phyloP scores from a whole-genome alignment of 1,139 yeast genomes.

The Blastobotrys niveus region DNA sequence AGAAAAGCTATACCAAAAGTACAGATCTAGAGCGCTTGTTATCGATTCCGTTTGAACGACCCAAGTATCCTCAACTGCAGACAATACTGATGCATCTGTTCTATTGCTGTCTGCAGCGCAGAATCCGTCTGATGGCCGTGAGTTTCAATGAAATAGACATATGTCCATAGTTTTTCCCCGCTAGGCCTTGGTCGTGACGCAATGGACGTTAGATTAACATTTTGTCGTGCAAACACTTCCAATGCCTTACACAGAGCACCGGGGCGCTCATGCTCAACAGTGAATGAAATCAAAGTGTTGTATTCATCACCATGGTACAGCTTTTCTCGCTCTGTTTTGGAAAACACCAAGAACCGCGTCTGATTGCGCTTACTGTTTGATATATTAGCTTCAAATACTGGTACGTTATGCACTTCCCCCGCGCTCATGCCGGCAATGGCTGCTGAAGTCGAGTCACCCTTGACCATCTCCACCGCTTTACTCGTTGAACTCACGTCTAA shows the following conservation, averaged over 20 bases:
- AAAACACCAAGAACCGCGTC: slow-evolving; percentile 73
- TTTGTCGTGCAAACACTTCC: slow-evolving; percentile 49
- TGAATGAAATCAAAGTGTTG: slow-evolving; percentile 59
- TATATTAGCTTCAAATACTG: slow-evolving; percentile 50
- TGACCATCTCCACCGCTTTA: slow-evolving; percentile 67
- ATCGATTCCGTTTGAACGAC: slow-evolving; percentile 18
- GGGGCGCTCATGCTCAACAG: slow-evolving; percentile 60
- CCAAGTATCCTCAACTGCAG: slow-evolving; percentile 20
- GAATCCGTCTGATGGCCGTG: slow-evolving; percentile 29
- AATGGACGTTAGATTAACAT: slow-evolving; percentile 65
- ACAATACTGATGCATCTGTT: slow-evolving; percentile 20
- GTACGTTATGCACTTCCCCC: slow-evolving; percentile 54
- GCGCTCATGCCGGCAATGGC: slow-evolving; percentile 64
- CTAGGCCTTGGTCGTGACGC: slow-evolving; percentile 67
- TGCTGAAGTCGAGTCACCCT: slow-evolving; percentile 36
- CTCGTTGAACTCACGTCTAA: slow-evolving; percentile 77
- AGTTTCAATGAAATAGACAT: slow-evolving; percentile 74
- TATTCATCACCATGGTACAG: slow-evolving; percentile 18
- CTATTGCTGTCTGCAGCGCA: slow-evolving; percentile 19
- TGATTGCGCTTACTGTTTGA: slow-evolving; percentile 74
- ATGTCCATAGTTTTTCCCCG: slow-evolving; percentile 65
- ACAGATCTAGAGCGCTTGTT: neutral
- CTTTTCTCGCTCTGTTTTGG: slow-evolving; percentile 25
- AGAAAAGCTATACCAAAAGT: slow-evolving; percentile 4
- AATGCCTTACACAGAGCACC: slow-evolving; percentile 72